These are phyloP conservation scores for Penicillium ochrochloron DNA, from an alignment of 495 filamentous ascomycete species.

Conservation along the genomic window DNA sequence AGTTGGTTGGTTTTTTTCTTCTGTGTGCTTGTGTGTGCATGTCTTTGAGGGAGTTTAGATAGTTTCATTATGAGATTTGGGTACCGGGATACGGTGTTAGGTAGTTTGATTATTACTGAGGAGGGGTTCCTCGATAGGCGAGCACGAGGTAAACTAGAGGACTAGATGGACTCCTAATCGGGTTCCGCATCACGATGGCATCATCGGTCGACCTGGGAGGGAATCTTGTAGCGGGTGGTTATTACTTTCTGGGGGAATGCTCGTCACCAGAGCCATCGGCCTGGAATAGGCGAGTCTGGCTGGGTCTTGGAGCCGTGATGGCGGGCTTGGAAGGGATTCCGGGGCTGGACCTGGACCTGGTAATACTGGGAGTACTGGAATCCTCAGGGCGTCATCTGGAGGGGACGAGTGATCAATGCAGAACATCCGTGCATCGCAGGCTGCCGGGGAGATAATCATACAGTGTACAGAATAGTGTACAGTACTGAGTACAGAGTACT, in stretches of 20 bases:
- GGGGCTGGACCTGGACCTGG: neutral
- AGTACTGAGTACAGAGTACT: neutral
- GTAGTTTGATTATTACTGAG: neutral
- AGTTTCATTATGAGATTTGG: neutral
- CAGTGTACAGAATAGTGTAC: neutral
- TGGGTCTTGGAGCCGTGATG: neutral
- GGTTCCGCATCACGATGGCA: neutral
- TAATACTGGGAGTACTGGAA: neutral
- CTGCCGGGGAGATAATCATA: neutral
- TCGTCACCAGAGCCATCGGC: neutral
- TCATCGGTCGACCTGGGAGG: neutral
- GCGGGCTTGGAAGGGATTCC: neutral
- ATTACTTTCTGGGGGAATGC: neutral
- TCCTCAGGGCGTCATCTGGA: conserved; percentile 25
- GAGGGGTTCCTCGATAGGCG: neutral
- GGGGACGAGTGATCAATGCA: conserved; percentile 34
- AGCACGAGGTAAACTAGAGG: neutral
- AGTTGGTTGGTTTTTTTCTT: no score
- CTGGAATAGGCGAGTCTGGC: neutral
- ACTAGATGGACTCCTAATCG: neutral
- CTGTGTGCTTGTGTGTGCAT: neutral
- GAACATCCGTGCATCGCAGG: conserved; percentile 25
- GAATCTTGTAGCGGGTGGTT: neutral
- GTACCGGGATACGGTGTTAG: neutral
- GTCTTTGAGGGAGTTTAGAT: neutral